Percentiles rank a stretch among this genome's conserved stretches.
Conservation (phyloP, 768 basidiomycete species). For the Tricholoma hemisulphureum region DNA sequence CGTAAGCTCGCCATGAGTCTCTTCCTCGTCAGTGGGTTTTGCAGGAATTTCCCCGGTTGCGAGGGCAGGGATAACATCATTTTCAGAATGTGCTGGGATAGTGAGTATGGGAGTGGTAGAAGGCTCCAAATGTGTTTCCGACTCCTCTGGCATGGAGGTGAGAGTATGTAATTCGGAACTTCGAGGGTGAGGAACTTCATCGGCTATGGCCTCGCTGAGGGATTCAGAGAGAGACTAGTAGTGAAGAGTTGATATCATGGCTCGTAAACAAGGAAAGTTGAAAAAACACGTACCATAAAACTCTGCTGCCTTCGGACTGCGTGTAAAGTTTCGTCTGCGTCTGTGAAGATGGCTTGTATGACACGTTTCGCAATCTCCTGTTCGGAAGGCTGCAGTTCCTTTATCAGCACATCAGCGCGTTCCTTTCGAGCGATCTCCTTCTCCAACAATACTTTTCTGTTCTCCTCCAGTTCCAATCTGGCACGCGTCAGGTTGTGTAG, state of each 20-base stretch:
- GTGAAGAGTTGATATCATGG: conserved; percentile 1
- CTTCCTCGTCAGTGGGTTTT: not conserved
- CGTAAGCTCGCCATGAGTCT: conserved; percentile 10
- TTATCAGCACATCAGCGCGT: conserved; percentile 54
- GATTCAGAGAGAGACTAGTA: conserved; percentile 52
- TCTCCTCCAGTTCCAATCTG: conserved; percentile 64
- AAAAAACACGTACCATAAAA: conserved; percentile 47
- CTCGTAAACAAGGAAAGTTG: not conserved
- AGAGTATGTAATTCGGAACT: conserved; percentile 32
- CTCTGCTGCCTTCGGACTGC: conserved; percentile 58
- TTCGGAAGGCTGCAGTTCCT: conserved; percentile 59
- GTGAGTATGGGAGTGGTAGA: conserved; percentile 4
- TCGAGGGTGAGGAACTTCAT: conserved; percentile 42
- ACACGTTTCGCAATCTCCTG: conserved; percentile 67
- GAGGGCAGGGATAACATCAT: conserved; percentile 9
- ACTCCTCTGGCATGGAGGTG: conserved; percentile 37
- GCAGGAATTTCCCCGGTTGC: not conserved
- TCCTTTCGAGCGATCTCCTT: conserved; percentile 53
- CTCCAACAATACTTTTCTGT: conserved; percentile 49
- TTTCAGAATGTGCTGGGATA: conserved; percentile 5
- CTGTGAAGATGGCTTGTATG: conserved; percentile 62
- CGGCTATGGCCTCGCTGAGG: conserved; percentile 53
- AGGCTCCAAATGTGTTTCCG: conserved; percentile 11
- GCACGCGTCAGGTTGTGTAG: conserved; percentile 55
- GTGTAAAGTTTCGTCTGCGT: conserved; percentile 47